Evolutionary conservation across 1,284 basidiomycete species (phyloP).

Genomic region (Cutaneotrichosporon sp.): DNA sequence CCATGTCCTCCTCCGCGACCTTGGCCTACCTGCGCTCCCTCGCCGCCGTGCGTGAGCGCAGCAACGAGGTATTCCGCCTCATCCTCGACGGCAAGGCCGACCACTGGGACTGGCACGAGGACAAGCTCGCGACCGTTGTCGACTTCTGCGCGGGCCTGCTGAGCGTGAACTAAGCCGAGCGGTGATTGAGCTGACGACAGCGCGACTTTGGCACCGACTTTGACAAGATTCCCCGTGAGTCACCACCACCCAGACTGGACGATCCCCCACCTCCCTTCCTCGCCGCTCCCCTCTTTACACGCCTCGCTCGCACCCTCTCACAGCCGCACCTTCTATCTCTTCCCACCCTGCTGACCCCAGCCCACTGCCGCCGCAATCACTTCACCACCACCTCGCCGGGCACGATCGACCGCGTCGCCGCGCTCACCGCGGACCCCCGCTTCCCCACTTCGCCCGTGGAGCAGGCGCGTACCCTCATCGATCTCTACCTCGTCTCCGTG

Average conservation of each 20-base stretch:
- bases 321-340: neutral
- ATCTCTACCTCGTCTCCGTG: slow-evolving; percentile 90
- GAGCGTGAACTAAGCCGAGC: slow-evolving; percentile 59
- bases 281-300: neutral
- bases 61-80: slow-evolving; percentile 72
- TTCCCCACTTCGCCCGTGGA: slow-evolving; percentile 58
- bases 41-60: slow-evolving; percentile 82
- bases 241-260: too few species aligned
- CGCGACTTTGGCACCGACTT: slow-evolving; percentile 79
- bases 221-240: slow-evolving; percentile 53
- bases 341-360: slow-evolving; percentile 22
- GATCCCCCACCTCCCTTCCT: too few species aligned
- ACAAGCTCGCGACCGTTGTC: slow-evolving; percentile 70
- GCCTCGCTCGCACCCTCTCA: neutral
- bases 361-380: slow-evolving; percentile 90
- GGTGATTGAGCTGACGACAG: slow-evolving; percentile 53
- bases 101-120: slow-evolving; percentile 82
- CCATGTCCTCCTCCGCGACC: too few species aligned
- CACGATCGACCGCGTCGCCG: slow-evolving; percentile 59
- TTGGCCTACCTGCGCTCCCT: slow-evolving; percentile 74
- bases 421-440: slow-evolving; percentile 52
- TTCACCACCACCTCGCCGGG: slow-evolving; percentile 61
- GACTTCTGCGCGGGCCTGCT: slow-evolving; percentile 81
- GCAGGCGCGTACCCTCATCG: slow-evolving; percentile 71
- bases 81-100: slow-evolving; percentile 71